Conservation (phyloP, 2,329 filamentous ascomycete genomes). For the Cladophialophora carrionii region DNA sequence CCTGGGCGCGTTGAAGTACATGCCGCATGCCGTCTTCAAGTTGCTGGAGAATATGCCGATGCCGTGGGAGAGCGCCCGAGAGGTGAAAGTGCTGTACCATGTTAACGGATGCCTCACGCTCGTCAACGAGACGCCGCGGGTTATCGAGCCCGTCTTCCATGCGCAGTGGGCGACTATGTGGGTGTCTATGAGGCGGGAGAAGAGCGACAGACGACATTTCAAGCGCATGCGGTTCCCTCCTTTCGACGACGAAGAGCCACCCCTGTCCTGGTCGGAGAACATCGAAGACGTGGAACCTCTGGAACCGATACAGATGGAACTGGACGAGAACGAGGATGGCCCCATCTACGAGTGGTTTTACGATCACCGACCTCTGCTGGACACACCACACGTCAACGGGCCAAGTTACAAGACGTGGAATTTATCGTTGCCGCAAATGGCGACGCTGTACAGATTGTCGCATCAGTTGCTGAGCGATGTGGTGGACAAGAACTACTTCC, state of each 20-base stretch:
- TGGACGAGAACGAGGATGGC: constrained; percentile 89
- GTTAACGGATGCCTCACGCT: constrained; percentile 96
- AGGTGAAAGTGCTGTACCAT: constrained; percentile 97
- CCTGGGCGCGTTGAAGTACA: constrained; percentile 95
- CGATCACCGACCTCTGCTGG: constrained; percentile 84
- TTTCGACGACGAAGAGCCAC: constrained; percentile 97
- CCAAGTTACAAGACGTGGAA: constrained; percentile 98
- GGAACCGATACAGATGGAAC: constrained; percentile 97
- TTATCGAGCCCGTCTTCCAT: constrained; percentile 97
- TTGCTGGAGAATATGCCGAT: constrained; percentile 99
- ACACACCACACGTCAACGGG: constrained; percentile 92
- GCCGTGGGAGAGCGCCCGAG: constrained; percentile 95
- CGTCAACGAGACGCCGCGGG: constrained; percentile 93
- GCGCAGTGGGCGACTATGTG: constrained; percentile 99
- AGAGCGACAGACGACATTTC: constrained; percentile 92
- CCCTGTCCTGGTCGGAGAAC: constrained; percentile 96
- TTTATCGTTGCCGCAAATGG: constrained; percentile 90
- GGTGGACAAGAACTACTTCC: constrained; percentile 95
- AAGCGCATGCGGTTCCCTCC: constrained; percentile 99
- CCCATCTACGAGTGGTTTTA: constrained; percentile 98
- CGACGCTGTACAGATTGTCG: constrained; percentile 87
- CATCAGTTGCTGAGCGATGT: constrained; percentile 88
- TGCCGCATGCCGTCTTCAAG: constrained; percentile 98
- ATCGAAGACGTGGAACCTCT: constrained; percentile 97
- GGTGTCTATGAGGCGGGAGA: constrained; percentile 97